Conservation (phyloP, 2,329 filamentous ascomycete species). For the Apiospora sp. region DNA sequence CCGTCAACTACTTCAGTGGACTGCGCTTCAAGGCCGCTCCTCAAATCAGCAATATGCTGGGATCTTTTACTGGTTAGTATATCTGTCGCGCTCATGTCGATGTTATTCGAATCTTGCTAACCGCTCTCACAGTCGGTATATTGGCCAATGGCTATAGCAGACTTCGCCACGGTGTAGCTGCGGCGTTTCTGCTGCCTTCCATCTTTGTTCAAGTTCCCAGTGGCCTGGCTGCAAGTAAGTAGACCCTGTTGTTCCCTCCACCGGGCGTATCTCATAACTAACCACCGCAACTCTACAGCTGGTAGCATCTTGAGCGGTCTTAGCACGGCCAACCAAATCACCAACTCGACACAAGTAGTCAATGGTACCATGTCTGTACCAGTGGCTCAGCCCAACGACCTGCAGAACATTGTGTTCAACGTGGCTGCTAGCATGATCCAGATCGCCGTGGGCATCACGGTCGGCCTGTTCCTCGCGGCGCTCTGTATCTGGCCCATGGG, state of each 20-base stretch:
- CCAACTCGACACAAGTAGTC: constrained; percentile 45
- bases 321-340: constrained; percentile 52
- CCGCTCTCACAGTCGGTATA: constrained; percentile 70
- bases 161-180: constrained; percentile 59
- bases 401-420: constrained; percentile 50
- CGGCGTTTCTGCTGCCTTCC: constrained; percentile 55
- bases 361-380: constrained; percentile 46
- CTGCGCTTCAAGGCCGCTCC: constrained; percentile 72
- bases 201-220: constrained; percentile 59
- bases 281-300: constrained; percentile 27
- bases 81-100: not conserved
- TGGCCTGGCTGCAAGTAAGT: constrained; percentile 50
- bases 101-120: not conserved
- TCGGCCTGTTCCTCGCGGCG: constrained; percentile 58
- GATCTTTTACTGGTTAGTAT: constrained; percentile 60
- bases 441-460: constrained; percentile 60
- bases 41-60: constrained; percentile 79
- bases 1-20: constrained; percentile 78
- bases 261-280: not conserved
- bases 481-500: constrained; percentile 58
- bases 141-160: constrained; percentile 80
- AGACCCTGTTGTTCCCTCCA: too few relatives aligned
- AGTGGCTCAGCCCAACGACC: constrained; percentile 37
- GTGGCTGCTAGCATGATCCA: constrained; percentile 60
- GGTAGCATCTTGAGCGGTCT: constrained; percentile 56